Base-by-base conservation (phyloP, 2,329 filamentous ascomycete genomes). In the Graphilbum fragrans region DNA sequence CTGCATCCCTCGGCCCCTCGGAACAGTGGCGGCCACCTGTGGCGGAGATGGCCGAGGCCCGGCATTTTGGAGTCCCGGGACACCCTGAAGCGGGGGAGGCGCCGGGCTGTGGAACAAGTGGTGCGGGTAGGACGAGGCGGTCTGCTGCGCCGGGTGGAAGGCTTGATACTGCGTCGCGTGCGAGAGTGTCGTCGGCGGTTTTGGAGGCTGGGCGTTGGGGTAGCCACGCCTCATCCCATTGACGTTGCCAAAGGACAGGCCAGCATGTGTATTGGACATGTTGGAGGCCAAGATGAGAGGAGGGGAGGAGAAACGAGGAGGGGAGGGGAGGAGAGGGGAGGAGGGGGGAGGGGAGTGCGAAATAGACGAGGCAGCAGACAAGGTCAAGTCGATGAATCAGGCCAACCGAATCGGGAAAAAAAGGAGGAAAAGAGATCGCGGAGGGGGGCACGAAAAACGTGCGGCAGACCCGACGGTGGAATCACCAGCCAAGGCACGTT, bases 151-250 rank as follows among this genome's bases (percentile, higher is more conserved):
- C 48, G 70, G 67, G 41, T 50, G 48, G 41, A 49, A 49, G 17
- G 65, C 53, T 54, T 73, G 70, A 52, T 76, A 77, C 2, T 71
- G 67, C 45, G 71, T 67, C 45, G 69, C 66, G 51, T 70, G 70
- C 47, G 70, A 54, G 23, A 64, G 64, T 19, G 68, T 67, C 32
- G 72, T 67, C 22, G 72, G 71, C 29, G 29, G 29, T 16, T 31
- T 31, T 46, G 70, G 67, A 55, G 76, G 48, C 25, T 50, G 32
- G n/a, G n/a, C 48, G 67, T 73, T 49, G 65, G 62, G 50, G 68
- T 69, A 29, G 64, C 60, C 42, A 48, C 71, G 69, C 57, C 71
- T 62, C 45, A 73, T 51, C 54, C 59, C 57, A 51, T 57, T 59
- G 52, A 66, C 43, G 38, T 38, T 63, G 41, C 68, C 61, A 49